Percentiles rank a stretch among this genome's conserved stretches.
phyloP scores from a whole-genome alignment of 2,329 filamentous ascomycete genomes.

The Polychaeton citri region DNA sequence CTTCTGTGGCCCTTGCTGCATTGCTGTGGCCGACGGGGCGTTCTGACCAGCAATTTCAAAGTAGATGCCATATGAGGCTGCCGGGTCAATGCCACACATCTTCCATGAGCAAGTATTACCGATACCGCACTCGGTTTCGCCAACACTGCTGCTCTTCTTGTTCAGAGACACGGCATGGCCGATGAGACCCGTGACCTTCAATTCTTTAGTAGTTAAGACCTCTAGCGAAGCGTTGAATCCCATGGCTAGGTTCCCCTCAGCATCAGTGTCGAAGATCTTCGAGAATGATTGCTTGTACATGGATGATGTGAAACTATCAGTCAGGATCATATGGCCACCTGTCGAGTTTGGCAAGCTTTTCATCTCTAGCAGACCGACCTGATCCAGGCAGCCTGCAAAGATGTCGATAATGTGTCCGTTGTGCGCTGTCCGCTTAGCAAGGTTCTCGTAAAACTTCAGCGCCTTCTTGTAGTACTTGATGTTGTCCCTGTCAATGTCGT shows the following conservation, averaged over 20 bases:
- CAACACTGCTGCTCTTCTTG: conserved; percentile 94
- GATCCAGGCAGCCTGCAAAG: conserved; percentile 92
- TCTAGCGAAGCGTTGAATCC: conserved; percentile 95
- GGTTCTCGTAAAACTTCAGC: conserved; percentile 89
- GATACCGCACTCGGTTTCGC: conserved; percentile 95
- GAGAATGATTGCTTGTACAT: conserved; percentile 99
- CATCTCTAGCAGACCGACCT: conserved; percentile 96
- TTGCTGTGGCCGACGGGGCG: conserved; percentile 53
- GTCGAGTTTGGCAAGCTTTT: conserved; percentile 93
- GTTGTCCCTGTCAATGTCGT: conserved; percentile 96
- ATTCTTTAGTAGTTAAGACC: conserved; percentile 90
- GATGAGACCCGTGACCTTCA: conserved; percentile 95
- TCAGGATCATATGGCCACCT: conserved; percentile 94
- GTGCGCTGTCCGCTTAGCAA: conserved; percentile 87
- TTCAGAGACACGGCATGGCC: conserved; percentile 93
- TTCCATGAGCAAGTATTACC: conserved; percentile 99
- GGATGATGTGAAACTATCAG: conserved; percentile 94
- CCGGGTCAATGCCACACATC: conserved; percentile 96
- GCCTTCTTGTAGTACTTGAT: conserved; percentile 99
- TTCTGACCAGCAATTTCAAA: conserved; percentile 96
- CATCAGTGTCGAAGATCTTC: conserved; percentile 93
- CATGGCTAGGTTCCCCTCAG: conserved; percentile 88
- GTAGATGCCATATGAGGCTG: conserved; percentile 87
- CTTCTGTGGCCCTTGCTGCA: conserved; percentile 77
- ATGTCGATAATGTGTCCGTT: conserved; percentile 97